Evolutionary conservation across 192 early-diverging fungal genomes (phyloP).

Genomic region (Podila minutissima): DNA sequence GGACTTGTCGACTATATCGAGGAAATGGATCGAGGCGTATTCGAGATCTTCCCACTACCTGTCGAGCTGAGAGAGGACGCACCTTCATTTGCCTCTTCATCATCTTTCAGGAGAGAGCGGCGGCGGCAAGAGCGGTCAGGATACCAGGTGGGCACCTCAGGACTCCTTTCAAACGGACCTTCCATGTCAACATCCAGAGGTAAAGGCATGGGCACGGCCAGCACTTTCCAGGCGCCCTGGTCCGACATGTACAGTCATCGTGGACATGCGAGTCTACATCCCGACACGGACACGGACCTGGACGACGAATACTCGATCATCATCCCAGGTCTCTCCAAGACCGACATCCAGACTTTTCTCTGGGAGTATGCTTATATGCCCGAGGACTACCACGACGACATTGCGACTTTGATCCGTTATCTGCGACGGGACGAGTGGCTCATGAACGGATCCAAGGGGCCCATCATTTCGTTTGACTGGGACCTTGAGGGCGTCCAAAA

Average conservation of each 20-base stretch:
- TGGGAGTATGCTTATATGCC: conserved; percentile 48
- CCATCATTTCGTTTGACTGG: conserved; percentile 38
- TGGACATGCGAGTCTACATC: background rate
- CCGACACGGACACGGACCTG: conserved; percentile 26
- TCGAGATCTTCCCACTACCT: conserved; percentile 28
- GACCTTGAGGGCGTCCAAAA: conserved; percentile 46
- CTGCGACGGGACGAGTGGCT: conserved; percentile 42
- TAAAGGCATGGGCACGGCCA: background rate
- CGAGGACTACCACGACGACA: conserved; percentile 43
- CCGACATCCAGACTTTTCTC: conserved; percentile 46
- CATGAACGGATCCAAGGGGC: conserved; percentile 40
- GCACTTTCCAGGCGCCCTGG: background rate
- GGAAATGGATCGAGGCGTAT: conserved; percentile 29
- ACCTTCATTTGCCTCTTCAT: conserved; percentile 29
- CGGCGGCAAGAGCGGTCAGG: background rate
- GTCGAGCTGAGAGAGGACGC: conserved; percentile 36
- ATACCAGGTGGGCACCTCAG: background rate
- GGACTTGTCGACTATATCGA: conserved; percentile 45
- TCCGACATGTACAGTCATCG: conserved; percentile 20
- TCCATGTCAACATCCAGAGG: background rate
- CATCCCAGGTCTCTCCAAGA: conserved; percentile 39
- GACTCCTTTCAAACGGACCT: background rate
- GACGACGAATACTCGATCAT: conserved; percentile 40
- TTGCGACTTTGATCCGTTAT: conserved; percentile 46
- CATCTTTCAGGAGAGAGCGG: conserved; percentile 17